Evolutionary conservation across 768 basidiomycete species (phyloP).

Genomic region (Guyanaporus albipodus): DNA sequence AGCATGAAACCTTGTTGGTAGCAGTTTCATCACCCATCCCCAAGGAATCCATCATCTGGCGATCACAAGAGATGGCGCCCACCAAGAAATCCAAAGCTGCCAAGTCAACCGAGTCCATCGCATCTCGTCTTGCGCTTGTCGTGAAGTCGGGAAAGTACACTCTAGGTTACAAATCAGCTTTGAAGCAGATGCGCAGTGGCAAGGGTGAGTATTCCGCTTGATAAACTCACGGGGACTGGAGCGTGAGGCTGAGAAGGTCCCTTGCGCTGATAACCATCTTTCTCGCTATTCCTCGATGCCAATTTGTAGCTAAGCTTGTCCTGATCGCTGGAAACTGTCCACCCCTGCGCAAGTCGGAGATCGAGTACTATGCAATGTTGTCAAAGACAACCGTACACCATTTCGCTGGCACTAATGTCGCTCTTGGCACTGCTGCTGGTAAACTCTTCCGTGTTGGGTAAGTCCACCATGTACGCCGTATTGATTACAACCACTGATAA

Average conservation of each 20-base stretch:
- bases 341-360: constrained; percentile 97
- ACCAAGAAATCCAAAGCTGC: constrained; percentile 93
- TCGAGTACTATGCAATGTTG: constrained; percentile 99
- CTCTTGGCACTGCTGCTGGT: constrained; percentile 97
- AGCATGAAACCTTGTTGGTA: constrained; percentile 15
- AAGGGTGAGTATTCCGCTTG: constrained; percentile 69
- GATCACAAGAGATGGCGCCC: constrained; percentile 67
- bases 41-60: constrained; percentile 14
- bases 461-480: constrained; percentile 18
- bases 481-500: constrained; percentile 3
- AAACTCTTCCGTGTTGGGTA: constrained; percentile 99
- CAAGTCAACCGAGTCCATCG: constrained; percentile 92
- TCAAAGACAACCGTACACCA: constrained; percentile 99
- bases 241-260: constrained; percentile 99
- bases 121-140: constrained; percentile 88
- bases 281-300: constrained; percentile 18
- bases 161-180: constrained; percentile 95
- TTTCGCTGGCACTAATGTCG: constrained; percentile 96
- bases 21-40: constrained; percentile 7
- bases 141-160: constrained; percentile 99
- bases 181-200: constrained; percentile 97
- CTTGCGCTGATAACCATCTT: constrained; percentile 59
- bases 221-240: constrained; percentile 85
- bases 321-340: constrained; percentile 99
- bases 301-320: constrained; percentile 84